Evolutionary conservation across 2,329 filamentous ascomycete species (phyloP).

Genomic region (Colletotrichum noveboracense): DNA sequence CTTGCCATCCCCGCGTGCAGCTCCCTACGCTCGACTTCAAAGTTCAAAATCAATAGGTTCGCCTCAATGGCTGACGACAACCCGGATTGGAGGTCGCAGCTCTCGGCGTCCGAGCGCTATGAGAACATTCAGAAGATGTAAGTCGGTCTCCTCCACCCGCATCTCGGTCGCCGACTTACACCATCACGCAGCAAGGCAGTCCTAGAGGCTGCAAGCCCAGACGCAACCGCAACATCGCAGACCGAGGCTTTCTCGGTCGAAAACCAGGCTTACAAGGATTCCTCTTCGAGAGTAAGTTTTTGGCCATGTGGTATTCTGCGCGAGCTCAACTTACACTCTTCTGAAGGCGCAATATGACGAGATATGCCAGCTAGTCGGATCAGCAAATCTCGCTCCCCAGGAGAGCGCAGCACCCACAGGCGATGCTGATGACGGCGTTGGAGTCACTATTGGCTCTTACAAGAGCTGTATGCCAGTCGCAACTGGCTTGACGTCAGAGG

Average conservation of each 20-base stretch:
- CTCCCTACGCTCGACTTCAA: not conserved
- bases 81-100: conserved; percentile 52
- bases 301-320: too few species aligned
- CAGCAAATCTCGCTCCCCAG: conserved; percentile 13
- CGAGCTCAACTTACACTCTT: not conserved
- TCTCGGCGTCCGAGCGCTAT: conserved; percentile 67
- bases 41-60: not conserved
- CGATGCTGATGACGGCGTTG: conserved; percentile 28
- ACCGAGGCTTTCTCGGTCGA: conserved; percentile 22
- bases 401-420: not conserved
- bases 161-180: not conserved
- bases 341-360: conserved; percentile 40
- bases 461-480: conserved; percentile 58
- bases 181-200: conserved; percentile 6
- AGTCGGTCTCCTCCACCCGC: conserved; percentile 29
- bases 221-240: conserved; percentile 11
- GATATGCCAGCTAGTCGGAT: conserved; percentile 37
- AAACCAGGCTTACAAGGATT: conserved; percentile 21
- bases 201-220: conserved; percentile 5
- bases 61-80: conserved; percentile 19
- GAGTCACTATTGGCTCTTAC: conserved; percentile 59
- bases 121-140: conserved; percentile 68
- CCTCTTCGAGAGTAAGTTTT: conserved; percentile 10
- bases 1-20: not conserved
- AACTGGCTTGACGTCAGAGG: conserved; percentile 78